phyloP scores from a whole-genome alignment of 768 basidiomycete genomes.

The Serendipita vermifera region DNA sequence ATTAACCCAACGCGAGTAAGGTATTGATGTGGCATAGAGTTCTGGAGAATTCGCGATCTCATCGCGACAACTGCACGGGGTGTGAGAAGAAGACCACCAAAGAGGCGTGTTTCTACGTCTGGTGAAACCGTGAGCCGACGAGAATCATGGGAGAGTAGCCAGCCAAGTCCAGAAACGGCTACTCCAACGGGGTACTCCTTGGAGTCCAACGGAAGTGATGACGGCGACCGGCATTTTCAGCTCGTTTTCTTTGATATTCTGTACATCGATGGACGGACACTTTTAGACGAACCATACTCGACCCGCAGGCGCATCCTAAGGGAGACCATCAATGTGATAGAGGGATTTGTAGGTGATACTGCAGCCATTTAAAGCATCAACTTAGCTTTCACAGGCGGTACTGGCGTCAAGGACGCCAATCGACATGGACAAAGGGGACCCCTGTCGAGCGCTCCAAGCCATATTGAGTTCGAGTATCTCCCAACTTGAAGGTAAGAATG shows the following conservation, averaged over 20 bases:
- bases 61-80: constrained; percentile 47
- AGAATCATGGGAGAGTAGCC: not conserved
- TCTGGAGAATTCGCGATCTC: constrained; percentile 57
- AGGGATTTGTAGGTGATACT: constrained; percentile 40
- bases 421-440: constrained; percentile 1
- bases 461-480: constrained; percentile 3
- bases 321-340: constrained; percentile 35
- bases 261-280: constrained; percentile 44
- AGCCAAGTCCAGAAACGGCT: not conserved
- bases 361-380: no score
- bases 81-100: constrained; percentile 26
- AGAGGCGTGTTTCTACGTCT: not conserved
- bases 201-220: constrained; percentile 27
- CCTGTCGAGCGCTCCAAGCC: not conserved
- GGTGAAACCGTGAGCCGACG: not conserved
- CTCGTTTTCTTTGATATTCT: constrained; percentile 84
- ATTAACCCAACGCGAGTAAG: not conserved
- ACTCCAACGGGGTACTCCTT: constrained; percentile 25
- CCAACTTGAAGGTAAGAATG: constrained; percentile 1
- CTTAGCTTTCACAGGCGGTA: not conserved
- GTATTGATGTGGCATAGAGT: constrained; percentile 37
- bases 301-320: constrained; percentile 52
- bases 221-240: constrained; percentile 45
- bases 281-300: constrained; percentile 44
- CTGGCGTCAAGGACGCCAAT: constrained; percentile 4